Conservation (phyloP, 2,329 filamentous ascomycete genomes). For the Claviceps fusiformis region DNA sequence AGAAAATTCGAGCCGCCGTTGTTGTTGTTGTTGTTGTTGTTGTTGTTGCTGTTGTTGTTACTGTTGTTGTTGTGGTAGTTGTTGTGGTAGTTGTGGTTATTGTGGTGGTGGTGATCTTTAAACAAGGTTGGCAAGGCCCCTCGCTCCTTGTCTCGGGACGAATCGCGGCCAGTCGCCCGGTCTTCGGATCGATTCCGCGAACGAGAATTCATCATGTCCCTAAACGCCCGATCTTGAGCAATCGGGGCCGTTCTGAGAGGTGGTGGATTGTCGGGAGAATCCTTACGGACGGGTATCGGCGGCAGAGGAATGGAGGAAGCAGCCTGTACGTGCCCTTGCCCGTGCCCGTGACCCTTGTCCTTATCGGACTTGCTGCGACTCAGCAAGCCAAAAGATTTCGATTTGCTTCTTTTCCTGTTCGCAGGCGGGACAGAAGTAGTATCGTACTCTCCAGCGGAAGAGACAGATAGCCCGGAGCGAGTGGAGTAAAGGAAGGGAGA, state of each 20-base stretch:
- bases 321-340: constrained; percentile 22
- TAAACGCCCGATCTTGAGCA: constrained; percentile 51
- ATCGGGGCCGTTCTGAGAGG: constrained; percentile 49
- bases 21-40: not conserved
- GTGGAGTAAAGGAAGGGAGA: constrained; percentile 30
- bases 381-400: constrained; percentile 40
- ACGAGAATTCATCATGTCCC: constrained; percentile 52
- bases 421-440: constrained; percentile 16
- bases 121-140: constrained; percentile 39
- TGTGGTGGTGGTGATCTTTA: constrained; percentile 32
- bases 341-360: constrained; percentile 28
- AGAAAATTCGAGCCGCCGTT: constrained; percentile 45
- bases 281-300: constrained; percentile 13
- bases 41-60: not conserved
- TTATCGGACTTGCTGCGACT: constrained; percentile 37
- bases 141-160: constrained; percentile 32
- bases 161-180: constrained; percentile 36
- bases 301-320: constrained; percentile 12
- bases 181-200: constrained; percentile 63
- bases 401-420: constrained; percentile 33
- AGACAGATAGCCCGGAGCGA: constrained; percentile 38
- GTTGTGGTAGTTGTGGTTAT: too few relatives aligned
- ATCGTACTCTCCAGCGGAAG: constrained; percentile 35
- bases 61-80: not conserved
- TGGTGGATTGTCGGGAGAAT: constrained; percentile 16